phyloP scores from a whole-genome alignment of 345 rosid species.

The Brassica incana region DNA sequence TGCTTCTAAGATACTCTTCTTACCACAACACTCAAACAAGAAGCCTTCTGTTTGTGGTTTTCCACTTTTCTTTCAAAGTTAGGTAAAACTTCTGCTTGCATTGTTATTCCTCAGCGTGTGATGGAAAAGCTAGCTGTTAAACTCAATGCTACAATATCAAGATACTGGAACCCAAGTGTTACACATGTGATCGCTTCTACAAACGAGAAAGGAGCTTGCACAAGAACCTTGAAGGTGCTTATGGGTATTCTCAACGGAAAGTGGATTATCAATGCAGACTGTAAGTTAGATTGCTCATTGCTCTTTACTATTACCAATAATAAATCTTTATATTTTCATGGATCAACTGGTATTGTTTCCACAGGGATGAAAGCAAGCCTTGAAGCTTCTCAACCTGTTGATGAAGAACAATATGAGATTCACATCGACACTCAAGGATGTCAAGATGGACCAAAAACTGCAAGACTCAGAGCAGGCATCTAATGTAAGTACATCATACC shows the following conservation, averaged over 20 bases:
- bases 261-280: slow-evolving; percentile 74
- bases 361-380: slow-evolving; percentile 90
- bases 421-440: slow-evolving; percentile 71
- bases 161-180: slow-evolving; percentile 72
- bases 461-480: slow-evolving; percentile 58
- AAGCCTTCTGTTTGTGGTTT: background rate
- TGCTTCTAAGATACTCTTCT: slow-evolving; percentile 10
- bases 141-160: slow-evolving; percentile 59
- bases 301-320: background rate
- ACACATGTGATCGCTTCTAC: slow-evolving; percentile 88
- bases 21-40: background rate
- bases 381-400: slow-evolving; percentile 48
- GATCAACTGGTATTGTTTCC: slow-evolving; percentile 5
- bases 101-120: slow-evolving; percentile 45
- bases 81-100: background rate
- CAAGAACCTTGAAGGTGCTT: slow-evolving; percentile 79
- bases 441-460: slow-evolving; percentile 64
- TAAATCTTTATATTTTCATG: background rate
- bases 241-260: slow-evolving; percentile 78
- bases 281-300: slow-evolving; percentile 46
- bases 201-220: slow-evolving; percentile 67
- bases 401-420: slow-evolving; percentile 76
- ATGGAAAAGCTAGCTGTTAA: slow-evolving; percentile 57
- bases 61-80: background rate
- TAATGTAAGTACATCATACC: no score